These are phyloP conservation scores for Xylariomycetidae sp. DNA, from an alignment of 2,329 filamentous ascomycete species.

Conservation along the genomic window DNA sequence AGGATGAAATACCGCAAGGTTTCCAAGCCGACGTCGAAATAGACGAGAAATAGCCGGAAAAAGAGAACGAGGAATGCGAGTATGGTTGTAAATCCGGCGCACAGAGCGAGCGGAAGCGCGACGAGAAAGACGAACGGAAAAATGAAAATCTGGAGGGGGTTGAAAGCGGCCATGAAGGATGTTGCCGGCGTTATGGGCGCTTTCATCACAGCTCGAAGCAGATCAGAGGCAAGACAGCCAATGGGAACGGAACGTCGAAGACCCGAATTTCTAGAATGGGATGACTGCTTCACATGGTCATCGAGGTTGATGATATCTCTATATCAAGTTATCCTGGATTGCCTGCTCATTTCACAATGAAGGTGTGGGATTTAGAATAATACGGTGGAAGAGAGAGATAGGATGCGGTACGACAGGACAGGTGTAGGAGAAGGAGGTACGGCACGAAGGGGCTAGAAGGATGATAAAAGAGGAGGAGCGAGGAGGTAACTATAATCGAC, in stretches of 20 bases:
- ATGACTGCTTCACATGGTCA: constrained; percentile 20
- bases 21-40: constrained; percentile 57
- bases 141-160: constrained; percentile 50
- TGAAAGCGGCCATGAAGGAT: constrained; percentile 45
- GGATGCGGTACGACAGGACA: too few species aligned
- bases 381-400: too few species aligned
- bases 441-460: too few species aligned
- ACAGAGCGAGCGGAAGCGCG: constrained; percentile 58
- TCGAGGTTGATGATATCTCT: constrained; percentile 6
- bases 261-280: constrained; percentile 2
- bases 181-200: constrained; percentile 6
- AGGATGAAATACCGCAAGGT: constrained; percentile 53
- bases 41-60: constrained; percentile 56
- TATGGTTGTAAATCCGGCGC: constrained; percentile 59
- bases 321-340: too few species aligned
- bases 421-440: too few species aligned
- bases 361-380: too few species aligned
- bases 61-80: constrained; percentile 58
- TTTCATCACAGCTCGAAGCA: too few species aligned
- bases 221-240: too few species aligned
- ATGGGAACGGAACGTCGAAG: too few species aligned
- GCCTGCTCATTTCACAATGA: too few species aligned
- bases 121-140: constrained; percentile 60
- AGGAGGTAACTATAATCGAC: too few species aligned
- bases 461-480: too few species aligned